A percentile compares a stretch with the other conserved stretches of the same genome.
These are phyloP conservation scores for Talaromyces wortmannii DNA, from an alignment of 495 filamentous ascomycete genomes.

Conservation along the genomic window DNA sequence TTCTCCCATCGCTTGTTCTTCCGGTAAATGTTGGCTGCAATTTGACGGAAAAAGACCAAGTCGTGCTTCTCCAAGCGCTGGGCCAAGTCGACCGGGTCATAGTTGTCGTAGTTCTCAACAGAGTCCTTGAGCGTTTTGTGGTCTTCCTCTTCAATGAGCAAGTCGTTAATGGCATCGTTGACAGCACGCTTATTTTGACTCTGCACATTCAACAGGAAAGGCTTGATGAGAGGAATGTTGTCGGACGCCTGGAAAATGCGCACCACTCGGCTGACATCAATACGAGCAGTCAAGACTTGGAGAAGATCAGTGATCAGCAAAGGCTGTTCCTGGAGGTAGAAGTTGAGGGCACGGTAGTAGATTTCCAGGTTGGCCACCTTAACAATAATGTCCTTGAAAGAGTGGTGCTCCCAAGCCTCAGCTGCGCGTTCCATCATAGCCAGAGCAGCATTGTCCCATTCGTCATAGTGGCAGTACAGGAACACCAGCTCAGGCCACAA, in stretches of 20 bases:
- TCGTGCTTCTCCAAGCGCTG: conserved; percentile 93
- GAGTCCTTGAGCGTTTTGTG: conserved; percentile 98
- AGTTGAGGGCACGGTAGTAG: conserved; percentile 96
- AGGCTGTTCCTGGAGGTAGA: conserved; percentile 96
- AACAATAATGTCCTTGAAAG: conserved; percentile 97
- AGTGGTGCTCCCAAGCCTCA: conserved; percentile 99
- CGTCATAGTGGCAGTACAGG: conserved; percentile 98
- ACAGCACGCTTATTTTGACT: conserved; percentile 95
- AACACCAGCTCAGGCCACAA: conserved; percentile 98
- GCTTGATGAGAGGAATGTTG: conserved; percentile 97
- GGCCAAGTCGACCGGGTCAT: conserved; percentile 92
- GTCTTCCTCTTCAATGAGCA: conserved; percentile 98
- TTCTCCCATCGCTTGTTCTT: conserved; percentile 99
- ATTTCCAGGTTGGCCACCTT: conserved; percentile 99
- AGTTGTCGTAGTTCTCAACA: conserved; percentile 98
- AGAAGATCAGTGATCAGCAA: conserved; percentile 92
- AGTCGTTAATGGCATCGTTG: conserved; percentile 96
- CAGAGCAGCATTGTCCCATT: conserved; percentile 96
- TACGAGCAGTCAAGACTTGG: conserved; percentile 81
- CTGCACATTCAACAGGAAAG: conserved; percentile 96
- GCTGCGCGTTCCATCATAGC: conserved; percentile 99
- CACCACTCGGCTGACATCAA: conserved; percentile 97
- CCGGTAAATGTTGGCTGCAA: conserved; percentile 96
- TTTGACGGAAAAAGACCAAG: conserved; percentile 98
- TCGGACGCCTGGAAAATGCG: conserved; percentile 98